Conservation (phyloP, 768 basidiomycete genomes). For the Serendipita sp. region DNA sequence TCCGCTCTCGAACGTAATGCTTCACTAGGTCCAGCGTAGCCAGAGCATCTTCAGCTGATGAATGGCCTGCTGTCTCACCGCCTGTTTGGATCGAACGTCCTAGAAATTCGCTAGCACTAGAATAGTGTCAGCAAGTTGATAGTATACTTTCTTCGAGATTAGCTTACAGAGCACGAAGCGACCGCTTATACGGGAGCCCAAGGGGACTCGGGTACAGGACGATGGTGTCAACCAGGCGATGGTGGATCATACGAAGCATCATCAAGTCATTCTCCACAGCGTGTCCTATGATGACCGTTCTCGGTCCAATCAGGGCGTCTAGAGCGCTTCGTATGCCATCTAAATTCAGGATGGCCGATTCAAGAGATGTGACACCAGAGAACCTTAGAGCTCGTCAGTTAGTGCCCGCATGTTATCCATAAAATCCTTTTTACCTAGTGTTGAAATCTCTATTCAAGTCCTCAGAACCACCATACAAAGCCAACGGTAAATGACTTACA, state of each 20-base stretch:
- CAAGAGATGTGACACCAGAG: conserved; percentile 57
- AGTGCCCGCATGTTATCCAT: conserved; percentile 8
- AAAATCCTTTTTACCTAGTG: conserved; percentile 39
- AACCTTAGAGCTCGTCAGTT: conserved; percentile 25
- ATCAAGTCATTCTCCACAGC: conserved; percentile 90
- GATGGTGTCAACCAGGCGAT: conserved; percentile 73
- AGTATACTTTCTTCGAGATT: neutral
- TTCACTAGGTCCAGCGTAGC: conserved; percentile 80
- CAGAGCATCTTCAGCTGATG: conserved; percentile 76
- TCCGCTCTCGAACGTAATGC: conserved; percentile 56
- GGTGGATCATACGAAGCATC: conserved; percentile 77
- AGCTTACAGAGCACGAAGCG: conserved; percentile 64
- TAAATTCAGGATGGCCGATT: conserved; percentile 52
- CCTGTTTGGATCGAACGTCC: conserved; percentile 70
- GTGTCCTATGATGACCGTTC: conserved; percentile 82
- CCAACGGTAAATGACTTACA: conserved; percentile 32
- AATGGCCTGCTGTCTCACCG: conserved; percentile 63
- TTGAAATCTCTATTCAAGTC: conserved; percentile 57
- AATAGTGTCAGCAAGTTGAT: neutral
- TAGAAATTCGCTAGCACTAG: conserved; percentile 68
- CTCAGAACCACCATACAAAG: neutral
- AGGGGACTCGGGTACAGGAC: conserved; percentile 73
- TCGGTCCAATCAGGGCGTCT: conserved; percentile 51
- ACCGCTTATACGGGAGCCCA: conserved; percentile 60
- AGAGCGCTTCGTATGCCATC: conserved; percentile 49